Evolutionary conservation across 495 filamentous ascomycete species (phyloP).

Genomic region (Haplographium delicatum): DNA sequence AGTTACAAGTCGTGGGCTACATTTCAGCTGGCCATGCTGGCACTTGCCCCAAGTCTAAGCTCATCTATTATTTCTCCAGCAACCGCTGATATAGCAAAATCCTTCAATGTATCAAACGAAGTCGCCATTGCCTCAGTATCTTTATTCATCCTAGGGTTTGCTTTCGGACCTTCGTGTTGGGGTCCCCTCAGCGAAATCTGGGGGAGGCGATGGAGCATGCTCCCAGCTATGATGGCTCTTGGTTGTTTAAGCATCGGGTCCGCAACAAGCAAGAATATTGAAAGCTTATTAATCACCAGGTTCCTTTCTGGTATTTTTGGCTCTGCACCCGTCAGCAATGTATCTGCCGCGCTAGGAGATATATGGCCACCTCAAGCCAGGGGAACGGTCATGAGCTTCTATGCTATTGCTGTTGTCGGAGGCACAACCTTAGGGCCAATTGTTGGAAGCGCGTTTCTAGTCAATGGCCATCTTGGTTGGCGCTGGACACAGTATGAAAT

Average conservation of each 20-base stretch:
- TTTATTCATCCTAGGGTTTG: constrained; percentile 34
- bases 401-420: constrained; percentile 31
- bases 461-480: constrained; percentile 28
- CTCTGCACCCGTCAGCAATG: constrained; percentile 32
- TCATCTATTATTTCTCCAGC: constrained; percentile 45
- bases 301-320: constrained; percentile 33
- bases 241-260: constrained; percentile 39
- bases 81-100: constrained; percentile 31
- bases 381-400: constrained; percentile 34
- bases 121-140: constrained; percentile 23
- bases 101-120: constrained; percentile 28
- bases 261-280: constrained; percentile 32
- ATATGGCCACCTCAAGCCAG: constrained; percentile 34
- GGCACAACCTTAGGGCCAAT: constrained; percentile 31
- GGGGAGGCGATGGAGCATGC: constrained; percentile 40
- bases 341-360: constrained; percentile 42
- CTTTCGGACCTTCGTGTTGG: constrained; percentile 29
- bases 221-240: constrained; percentile 40
- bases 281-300: constrained; percentile 27
- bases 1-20: constrained; percentile 43
- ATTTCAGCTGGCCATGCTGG: constrained; percentile 43
- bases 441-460: constrained; percentile 17
- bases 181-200: constrained; percentile 35
- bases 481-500: constrained; percentile 24
- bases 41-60: constrained; percentile 41